Evolutionary conservation across 495 filamentous ascomycete species (phyloP).

Genomic region (Podospora bellae-mahoneyi): DNA sequence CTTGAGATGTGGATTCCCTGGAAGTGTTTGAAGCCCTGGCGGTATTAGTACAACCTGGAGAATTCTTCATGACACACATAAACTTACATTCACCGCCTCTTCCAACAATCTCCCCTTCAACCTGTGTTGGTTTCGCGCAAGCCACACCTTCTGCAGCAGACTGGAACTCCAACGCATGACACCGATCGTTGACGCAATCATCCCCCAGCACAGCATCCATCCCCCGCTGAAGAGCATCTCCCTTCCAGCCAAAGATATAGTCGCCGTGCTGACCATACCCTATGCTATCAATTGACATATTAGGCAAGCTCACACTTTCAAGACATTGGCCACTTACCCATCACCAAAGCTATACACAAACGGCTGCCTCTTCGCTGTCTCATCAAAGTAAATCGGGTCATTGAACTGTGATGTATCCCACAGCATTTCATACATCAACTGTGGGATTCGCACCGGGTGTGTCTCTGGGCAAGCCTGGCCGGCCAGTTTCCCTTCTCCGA

Average conservation of each 20-base stretch:
- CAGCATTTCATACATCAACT: slow-evolving; percentile 56
- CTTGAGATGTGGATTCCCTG: too few species aligned
- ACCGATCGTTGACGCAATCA: slow-evolving; percentile 8
- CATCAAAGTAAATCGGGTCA: slow-evolving; percentile 40
- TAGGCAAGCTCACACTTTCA: neutral
- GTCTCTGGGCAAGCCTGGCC: slow-evolving; percentile 47
- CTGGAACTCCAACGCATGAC: slow-evolving; percentile 1
- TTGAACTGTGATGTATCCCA: slow-evolving; percentile 42
- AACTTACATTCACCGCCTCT: slow-evolving; percentile 6
- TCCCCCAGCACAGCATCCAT: slow-evolving; percentile 36
- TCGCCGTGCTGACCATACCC: slow-evolving; percentile 43
- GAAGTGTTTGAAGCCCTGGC: too few species aligned
- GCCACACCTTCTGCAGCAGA: neutral
- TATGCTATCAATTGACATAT: slow-evolving; percentile 7
- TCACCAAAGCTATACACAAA: slow-evolving; percentile 48
- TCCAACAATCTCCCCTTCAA: slow-evolving; percentile 3
- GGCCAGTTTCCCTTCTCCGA: slow-evolving; percentile 39
- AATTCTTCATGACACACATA: too few species aligned
- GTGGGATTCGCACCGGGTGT: slow-evolving; percentile 56
- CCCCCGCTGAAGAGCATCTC: slow-evolving; percentile 43
- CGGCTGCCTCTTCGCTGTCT: slow-evolving; percentile 42
- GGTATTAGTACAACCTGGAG: too few species aligned
- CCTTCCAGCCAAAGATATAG: slow-evolving; percentile 53
- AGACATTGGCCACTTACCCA: slow-evolving; percentile 18
- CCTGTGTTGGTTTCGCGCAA: slow-evolving; percentile 1